Evolutionary conservation across 805 yeast species (phyloP).

Genomic region (Candida suzukii): DNA sequence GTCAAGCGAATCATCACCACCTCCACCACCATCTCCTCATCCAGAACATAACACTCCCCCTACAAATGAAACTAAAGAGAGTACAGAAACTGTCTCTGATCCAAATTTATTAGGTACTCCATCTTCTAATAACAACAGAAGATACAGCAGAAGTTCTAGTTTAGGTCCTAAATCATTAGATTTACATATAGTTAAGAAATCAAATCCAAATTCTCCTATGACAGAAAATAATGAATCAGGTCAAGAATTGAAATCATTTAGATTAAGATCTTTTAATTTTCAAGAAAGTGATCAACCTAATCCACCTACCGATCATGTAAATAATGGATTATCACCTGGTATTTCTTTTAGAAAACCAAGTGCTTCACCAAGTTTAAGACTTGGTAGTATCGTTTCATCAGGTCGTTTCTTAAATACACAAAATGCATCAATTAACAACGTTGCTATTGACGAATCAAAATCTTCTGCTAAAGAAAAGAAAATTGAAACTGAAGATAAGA

Average conservation of each 20-base stretch:
- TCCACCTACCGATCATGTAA: neutral
- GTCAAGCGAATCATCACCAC: no score
- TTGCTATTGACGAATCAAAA: neutral
- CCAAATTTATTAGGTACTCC: neutral
- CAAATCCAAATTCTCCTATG: no score
- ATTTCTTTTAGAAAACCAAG: no score
- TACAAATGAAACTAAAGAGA: no score
- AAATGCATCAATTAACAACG: neutral
- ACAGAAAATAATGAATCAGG: slow-evolving; percentile 1
- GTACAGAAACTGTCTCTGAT: neutral
- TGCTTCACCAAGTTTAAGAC: neutral
- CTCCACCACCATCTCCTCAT: no score
- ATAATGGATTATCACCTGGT: no score
- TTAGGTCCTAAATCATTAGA: neutral
- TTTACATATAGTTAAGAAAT: neutral
- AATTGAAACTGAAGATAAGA: neutral
- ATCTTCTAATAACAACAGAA: neutral
- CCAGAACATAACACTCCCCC: no score
- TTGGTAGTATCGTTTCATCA: neutral
- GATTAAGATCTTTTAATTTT: neutral
- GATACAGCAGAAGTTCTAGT: neutral
- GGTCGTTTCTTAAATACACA: neutral
- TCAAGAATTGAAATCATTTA: neutral
- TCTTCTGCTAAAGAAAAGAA: neutral
- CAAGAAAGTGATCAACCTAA: neutral